phyloP scores from a whole-genome alignment of 441 rosid species.

The Gossypium aridum region DNA sequence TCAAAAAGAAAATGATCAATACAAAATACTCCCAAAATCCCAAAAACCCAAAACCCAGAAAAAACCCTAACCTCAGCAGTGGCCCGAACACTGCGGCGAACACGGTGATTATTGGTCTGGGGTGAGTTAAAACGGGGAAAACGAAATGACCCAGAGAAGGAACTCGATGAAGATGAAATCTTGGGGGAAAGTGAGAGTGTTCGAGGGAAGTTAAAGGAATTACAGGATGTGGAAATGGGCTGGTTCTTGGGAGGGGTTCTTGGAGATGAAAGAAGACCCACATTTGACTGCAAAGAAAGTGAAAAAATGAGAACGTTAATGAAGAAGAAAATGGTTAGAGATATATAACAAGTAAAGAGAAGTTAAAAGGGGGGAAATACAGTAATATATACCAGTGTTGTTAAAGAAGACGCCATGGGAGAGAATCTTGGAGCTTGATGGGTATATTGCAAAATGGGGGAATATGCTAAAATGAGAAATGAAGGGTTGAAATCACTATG shows the following conservation, averaged over 20 bases:
- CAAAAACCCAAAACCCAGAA: no score
- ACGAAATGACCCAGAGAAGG: constrained; percentile 36
- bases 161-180: constrained; percentile 28
- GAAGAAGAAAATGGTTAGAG: not conserved
- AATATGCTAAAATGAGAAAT: not conserved
- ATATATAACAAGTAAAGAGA: not conserved
- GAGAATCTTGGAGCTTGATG: not conserved
- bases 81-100: constrained; percentile 47
- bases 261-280: constrained; percentile 36
- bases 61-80: constrained; percentile 58
- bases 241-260: constrained; percentile 28
- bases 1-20: no score
- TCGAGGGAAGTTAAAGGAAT: constrained; percentile 21
- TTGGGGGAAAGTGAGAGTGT: constrained; percentile 18
- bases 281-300: constrained; percentile 37
- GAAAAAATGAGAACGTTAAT: not conserved
- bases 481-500: not conserved
- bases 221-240: constrained; percentile 18
- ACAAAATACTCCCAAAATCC: no score
- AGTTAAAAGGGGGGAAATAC: constrained; percentile 9
- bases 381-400: constrained; percentile 35
- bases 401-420: constrained; percentile 53
- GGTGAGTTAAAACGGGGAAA: constrained; percentile 27
- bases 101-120: constrained; percentile 22
- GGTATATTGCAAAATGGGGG: not conserved